Evolutionary conservation across 139 green algal genomes (phyloP).

Genomic region (Chlamydomonas sp.): DNA sequence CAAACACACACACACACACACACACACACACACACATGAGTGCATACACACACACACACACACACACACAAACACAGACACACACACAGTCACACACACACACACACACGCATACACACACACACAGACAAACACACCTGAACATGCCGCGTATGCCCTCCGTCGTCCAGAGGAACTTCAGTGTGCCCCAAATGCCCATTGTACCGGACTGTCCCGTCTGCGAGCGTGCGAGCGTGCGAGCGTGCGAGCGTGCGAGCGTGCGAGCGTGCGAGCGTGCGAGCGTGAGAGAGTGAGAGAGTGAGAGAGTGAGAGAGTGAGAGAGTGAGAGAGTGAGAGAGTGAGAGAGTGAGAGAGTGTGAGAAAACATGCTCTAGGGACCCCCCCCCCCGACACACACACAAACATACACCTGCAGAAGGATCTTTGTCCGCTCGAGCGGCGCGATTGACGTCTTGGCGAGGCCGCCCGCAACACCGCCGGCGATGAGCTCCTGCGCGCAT

Average conservation of each 20-base stretch:
- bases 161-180: slow-evolving; percentile 41
- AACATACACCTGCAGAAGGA: slow-evolving; percentile 70
- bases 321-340: too few relatives aligned
- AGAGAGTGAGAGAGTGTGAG: too few relatives aligned
- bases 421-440: slow-evolving; percentile 80
- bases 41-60: too few relatives aligned
- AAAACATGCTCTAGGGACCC: slow-evolving; percentile 9
- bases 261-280: background rate
- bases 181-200: slow-evolving; percentile 36
- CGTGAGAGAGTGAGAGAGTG: background rate
- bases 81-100: too few relatives aligned
- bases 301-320: slow-evolving; percentile 10
- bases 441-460: slow-evolving; percentile 71
- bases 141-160: slow-evolving; percentile 74
- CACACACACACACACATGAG: too few relatives aligned
- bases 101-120: background rate
- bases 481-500: slow-evolving; percentile 74
- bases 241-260: background rate
- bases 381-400: background rate
- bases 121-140: slow-evolving; percentile 35
- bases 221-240: slow-evolving; percentile 5
- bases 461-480: slow-evolving; percentile 67
- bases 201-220: slow-evolving; percentile 46
- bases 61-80: too few relatives aligned
- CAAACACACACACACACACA: too few relatives aligned